Conservation (phyloP, 371 early-diverging fungal species). For the Coemansia sp. region DNA sequence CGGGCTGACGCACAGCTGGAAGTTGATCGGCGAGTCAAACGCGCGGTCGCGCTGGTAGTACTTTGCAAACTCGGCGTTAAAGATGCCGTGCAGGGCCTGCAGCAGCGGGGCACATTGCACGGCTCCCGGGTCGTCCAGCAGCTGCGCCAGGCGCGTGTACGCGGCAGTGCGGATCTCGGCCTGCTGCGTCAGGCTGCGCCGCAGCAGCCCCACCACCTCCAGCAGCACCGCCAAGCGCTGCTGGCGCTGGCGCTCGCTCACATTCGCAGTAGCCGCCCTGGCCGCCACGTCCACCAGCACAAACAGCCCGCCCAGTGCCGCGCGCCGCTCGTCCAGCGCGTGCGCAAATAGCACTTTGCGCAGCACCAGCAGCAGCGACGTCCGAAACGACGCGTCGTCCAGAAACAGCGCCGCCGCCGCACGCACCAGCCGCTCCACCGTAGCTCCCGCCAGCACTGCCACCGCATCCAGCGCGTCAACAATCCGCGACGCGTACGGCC, state of each 20-base stretch:
- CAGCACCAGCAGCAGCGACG: constrained; percentile 46
- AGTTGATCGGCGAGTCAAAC: constrained; percentile 28
- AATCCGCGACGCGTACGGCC: constrained; percentile 18
- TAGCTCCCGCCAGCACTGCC: constrained; percentile 9
- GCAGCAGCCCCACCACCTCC: constrained; percentile 48
- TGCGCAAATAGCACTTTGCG: constrained; percentile 50
- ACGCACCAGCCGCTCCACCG: constrained; percentile 15
- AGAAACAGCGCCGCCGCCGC: constrained; percentile 29
- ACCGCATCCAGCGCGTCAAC: constrained; percentile 43
- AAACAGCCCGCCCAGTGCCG: constrained; percentile 41
- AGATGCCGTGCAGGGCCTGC: constrained; percentile 19
- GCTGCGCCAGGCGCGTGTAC: constrained; percentile 23
- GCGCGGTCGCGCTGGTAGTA: constrained; percentile 20
- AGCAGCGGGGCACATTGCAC: constrained; percentile 12
- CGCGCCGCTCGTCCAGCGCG: constrained; percentile 39
- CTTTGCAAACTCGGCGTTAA: constrained; percentile 40
- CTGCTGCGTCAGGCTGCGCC: constrained; percentile 51
- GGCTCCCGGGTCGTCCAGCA: constrained; percentile 20
- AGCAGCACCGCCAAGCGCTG: constrained; percentile 30
- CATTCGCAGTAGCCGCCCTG: neutral
- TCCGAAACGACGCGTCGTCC: constrained; percentile 31
- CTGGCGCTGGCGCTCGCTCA: neutral
- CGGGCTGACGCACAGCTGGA: constrained; percentile 32
- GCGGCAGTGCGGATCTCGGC: constrained; percentile 29
- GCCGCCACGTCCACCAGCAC: constrained; percentile 16